Conservation (phyloP, 176 grass and related monocot species). For the Pontederia crassipes region DNA sequence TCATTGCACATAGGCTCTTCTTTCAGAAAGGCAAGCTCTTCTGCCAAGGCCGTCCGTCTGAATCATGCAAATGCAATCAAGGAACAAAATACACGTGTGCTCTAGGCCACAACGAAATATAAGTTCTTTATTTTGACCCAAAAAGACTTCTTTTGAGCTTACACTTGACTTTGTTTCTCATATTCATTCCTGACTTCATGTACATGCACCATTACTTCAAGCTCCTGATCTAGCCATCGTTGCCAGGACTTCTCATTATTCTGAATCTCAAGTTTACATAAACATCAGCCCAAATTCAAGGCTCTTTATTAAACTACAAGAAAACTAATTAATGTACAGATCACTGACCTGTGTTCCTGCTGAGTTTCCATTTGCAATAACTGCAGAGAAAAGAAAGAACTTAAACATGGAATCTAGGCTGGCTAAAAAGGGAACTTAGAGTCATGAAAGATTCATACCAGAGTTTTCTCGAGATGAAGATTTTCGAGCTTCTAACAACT, state of each 20-base stretch:
- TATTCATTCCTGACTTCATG: constrained; percentile 97
- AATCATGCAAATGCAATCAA: constrained; percentile 2
- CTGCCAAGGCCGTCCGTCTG: constrained; percentile 79
- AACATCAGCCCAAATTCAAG: neutral
- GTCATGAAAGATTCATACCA: constrained; percentile 27
- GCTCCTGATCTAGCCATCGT: constrained; percentile 93
- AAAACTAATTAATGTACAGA: constrained; percentile 15
- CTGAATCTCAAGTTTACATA: constrained; percentile 38
- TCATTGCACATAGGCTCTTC: constrained; percentile 42
- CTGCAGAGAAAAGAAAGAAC: constrained; percentile 33
- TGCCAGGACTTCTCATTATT: constrained; percentile 74
- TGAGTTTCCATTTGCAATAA: constrained; percentile 51
- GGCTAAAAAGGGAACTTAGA: neutral
- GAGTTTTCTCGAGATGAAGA: constrained; percentile 59
- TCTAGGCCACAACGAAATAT: constrained; percentile 12
- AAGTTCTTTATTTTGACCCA: neutral
- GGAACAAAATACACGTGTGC: neutral
- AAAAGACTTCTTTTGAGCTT: constrained; percentile 6
- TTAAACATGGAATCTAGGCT: neutral
- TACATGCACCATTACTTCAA: constrained; percentile 95
- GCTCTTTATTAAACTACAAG: constrained; percentile 8
- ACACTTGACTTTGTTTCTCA: constrained; percentile 97
- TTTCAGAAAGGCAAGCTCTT: constrained; percentile 88
- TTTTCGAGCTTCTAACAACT: constrained; percentile 95
- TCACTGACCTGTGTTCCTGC: constrained; percentile 64